Conservation (phyloP, 1,284 basidiomycete genomes). For the Irpex sp. region DNA sequence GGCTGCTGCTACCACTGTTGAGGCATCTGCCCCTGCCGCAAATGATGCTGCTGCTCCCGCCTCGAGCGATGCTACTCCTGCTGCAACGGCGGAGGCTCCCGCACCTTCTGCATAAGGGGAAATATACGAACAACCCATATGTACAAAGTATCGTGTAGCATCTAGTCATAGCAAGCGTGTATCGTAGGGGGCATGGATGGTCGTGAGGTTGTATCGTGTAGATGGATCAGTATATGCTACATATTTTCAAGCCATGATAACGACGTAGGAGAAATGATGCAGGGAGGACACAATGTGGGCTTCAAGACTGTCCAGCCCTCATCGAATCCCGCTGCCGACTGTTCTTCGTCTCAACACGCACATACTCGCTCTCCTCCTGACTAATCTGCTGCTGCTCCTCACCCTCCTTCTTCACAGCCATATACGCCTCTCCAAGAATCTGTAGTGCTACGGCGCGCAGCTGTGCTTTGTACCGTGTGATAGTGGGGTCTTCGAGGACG, state of each 20-base stretch:
- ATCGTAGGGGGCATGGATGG: not conserved
- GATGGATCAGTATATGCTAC: conserved; percentile 2
- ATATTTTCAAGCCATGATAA: not conserved
- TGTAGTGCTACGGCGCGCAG: conserved; percentile 81
- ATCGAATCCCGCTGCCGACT: conserved; percentile 37
- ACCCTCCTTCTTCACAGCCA: conserved; percentile 62
- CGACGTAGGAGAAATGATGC: not conserved
- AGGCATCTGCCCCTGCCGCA: not conserved
- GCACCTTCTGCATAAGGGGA: not conserved
- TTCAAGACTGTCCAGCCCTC: conserved; percentile 9
- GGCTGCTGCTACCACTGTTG: conserved; percentile 7
- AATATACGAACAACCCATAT: not conserved
- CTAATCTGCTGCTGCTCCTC: conserved; percentile 34
- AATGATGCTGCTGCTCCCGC: conserved; percentile 1
- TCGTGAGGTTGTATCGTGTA: not conserved
- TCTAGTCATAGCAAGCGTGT: conserved; percentile 1
- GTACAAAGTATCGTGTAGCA: not conserved
- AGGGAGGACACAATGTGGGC: not conserved
- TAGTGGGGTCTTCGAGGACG: conserved; percentile 60
- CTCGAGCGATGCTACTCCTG: conserved; percentile 6
- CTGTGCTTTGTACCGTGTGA: conserved; percentile 59
- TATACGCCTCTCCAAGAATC: conserved; percentile 77
- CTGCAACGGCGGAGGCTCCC: conserved; percentile 7
- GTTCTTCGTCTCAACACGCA: conserved; percentile 74
- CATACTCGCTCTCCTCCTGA: conserved; percentile 72